Evolutionary conservation across 1,139 yeast species (phyloP).

Genomic region (Diutina pseudorugosa): DNA sequence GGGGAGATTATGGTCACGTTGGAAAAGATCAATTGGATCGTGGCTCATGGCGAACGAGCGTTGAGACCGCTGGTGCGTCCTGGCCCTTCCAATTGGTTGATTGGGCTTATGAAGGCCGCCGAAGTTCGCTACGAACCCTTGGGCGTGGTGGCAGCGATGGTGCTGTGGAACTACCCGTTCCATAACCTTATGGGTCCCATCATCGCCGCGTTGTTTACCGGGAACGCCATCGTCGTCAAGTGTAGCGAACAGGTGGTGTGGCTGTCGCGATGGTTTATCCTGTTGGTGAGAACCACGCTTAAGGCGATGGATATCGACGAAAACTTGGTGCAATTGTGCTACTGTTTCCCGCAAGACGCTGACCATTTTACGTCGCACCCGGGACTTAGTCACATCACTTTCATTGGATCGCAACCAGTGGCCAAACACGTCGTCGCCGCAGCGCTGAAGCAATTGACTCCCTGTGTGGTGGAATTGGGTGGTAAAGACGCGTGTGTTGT

Average conservation of each 20-base stretch:
- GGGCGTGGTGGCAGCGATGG: constrained; percentile 80
- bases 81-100: constrained; percentile 71
- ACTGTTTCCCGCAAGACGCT: constrained; percentile 74
- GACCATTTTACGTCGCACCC: constrained; percentile 78
- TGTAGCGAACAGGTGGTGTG: constrained; percentile 94
- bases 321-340: constrained; percentile 71
- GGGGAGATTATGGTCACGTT: constrained; percentile 91
- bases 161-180: constrained; percentile 95
- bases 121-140: constrained; percentile 89
- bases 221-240: constrained; percentile 81
- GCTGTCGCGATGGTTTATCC: constrained; percentile 75
- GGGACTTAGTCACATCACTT: constrained; percentile 75
- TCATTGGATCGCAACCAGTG: constrained; percentile 89
- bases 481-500: constrained; percentile 90
- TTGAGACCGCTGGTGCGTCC: constrained; percentile 67
- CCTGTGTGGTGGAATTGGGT: constrained; percentile 90
- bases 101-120: constrained; percentile 69
- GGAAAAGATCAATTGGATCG: constrained; percentile 84
- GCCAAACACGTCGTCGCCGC: constrained; percentile 78
- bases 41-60: constrained; percentile 66
- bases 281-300: constrained; percentile 58
- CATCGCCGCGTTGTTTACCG: constrained; percentile 77
- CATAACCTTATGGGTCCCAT: constrained; percentile 90
- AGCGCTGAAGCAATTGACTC: constrained; percentile 76
- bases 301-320: constrained; percentile 65